Conservation (phyloP, 306 rosid species). For the Quercus alba region DNA sequence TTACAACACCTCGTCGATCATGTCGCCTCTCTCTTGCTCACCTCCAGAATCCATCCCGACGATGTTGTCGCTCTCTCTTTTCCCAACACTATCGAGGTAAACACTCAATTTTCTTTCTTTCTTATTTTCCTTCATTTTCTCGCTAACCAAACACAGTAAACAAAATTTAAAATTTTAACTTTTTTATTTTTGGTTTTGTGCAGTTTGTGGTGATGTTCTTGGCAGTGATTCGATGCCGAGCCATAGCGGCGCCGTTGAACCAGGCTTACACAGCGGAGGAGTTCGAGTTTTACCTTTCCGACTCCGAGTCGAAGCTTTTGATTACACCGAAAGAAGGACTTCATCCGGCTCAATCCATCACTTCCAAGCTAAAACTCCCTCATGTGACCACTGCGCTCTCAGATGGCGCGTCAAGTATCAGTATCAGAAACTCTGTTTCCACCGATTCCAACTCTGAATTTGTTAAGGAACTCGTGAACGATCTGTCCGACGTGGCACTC, state of each 20-base stretch:
- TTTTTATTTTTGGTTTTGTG: background rate
- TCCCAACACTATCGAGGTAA: slow-evolving; percentile 76
- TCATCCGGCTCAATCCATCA: slow-evolving; percentile 48
- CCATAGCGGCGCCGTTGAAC: slow-evolving; percentile 86
- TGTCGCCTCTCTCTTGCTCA: slow-evolving; percentile 55
- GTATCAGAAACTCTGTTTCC: slow-evolving; percentile 14
- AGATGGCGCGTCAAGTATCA: slow-evolving; percentile 5
- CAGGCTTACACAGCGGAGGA: slow-evolving; percentile 81
- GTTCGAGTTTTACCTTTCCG: slow-evolving; percentile 83
- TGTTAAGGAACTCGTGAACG: slow-evolving; percentile 30
- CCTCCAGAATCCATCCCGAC: slow-evolving; percentile 52
- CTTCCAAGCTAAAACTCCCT: slow-evolving; percentile 60
- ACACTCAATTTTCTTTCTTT: background rate
- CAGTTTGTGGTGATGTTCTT: slow-evolving; percentile 70
- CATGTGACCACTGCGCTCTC: slow-evolving; percentile 40
- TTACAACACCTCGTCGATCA: slow-evolving; percentile 48
- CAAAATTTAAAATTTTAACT: no score
- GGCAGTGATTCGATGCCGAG: slow-evolving; percentile 79
- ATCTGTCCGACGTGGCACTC: slow-evolving; percentile 73
- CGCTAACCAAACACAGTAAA: background rate
- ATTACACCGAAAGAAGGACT: slow-evolving; percentile 53
- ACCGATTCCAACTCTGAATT: background rate
- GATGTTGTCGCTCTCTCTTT: slow-evolving; percentile 92
- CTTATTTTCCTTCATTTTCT: background rate
- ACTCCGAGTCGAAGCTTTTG: background rate